Percentiles rank a stretch among this genome's conserved stretches.
Conservation (phyloP, 2,329 filamentous ascomycete genomes). For the Daldinia sp. region DNA sequence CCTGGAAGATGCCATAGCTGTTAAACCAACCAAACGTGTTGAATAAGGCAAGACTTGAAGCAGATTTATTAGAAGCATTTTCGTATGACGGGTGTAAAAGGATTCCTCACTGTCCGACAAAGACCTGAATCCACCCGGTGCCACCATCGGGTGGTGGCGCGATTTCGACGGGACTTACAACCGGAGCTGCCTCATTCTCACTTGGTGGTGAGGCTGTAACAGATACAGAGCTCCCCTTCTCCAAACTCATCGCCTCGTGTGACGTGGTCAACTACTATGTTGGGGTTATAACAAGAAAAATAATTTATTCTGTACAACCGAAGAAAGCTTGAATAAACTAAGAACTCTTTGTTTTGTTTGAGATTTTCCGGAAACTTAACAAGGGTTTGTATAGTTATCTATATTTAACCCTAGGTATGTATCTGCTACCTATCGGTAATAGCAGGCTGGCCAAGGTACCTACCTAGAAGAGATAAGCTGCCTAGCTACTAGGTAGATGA, state of each 20-base stretch:
- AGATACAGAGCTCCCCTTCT: constrained; percentile 10
- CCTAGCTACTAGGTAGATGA: too few species aligned
- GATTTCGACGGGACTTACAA: background rate
- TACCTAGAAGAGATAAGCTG: background rate
- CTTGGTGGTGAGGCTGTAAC: constrained; percentile 15
- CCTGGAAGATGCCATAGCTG: constrained; percentile 52
- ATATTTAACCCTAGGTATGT: background rate
- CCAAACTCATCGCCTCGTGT: constrained; percentile 26
- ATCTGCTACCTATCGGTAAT: too few species aligned
- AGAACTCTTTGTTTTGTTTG: background rate
- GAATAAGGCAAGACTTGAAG: constrained; percentile 40
- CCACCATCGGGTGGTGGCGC: constrained; percentile 37
- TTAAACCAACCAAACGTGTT: constrained; percentile 44
- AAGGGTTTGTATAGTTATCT: background rate
- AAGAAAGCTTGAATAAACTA: constrained; percentile 1
- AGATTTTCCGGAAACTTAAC: background rate
- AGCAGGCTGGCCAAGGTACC: background rate
- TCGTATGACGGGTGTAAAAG: background rate
- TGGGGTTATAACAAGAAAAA: background rate
- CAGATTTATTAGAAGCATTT: constrained; percentile 9
- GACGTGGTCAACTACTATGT: background rate
- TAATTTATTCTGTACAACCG: background rate
- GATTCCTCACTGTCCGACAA: constrained; percentile 40
- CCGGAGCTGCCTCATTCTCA: constrained; percentile 27
- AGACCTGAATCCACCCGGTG: constrained; percentile 37